Evolutionary conservation across 2,329 filamentous ascomycete genomes (phyloP), one percentile per base, ranked within the genome.

Genomic region (Aspergillus terreus): DNA sequence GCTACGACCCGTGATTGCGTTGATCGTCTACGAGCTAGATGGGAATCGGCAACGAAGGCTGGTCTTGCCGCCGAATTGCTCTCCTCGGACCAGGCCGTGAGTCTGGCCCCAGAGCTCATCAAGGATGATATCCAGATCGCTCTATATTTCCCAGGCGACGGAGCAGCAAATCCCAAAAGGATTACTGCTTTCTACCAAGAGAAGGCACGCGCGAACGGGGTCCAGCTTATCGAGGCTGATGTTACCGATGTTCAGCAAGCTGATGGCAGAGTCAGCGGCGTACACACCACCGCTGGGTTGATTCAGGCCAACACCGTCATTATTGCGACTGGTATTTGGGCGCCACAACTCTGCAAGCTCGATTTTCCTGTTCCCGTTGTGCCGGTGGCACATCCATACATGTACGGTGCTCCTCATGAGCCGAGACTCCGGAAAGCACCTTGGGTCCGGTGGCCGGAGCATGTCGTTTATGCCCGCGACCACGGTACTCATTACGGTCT

Each of bases 361-460:
- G 41, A 62, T 15, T 43, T 67, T 2, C 65, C 61, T 1, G 58
- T 70, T 9, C 67, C 68, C 0, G 60, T 68, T 9, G 58, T 70
- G 4, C 68, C 68, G 1, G 67, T 71, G 10, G 64, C 61, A 11
- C 68, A 71, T 51, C 68, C 67, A n/a, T 71, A 70, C 50, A 66
- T 66, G 36, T 68, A 66, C 36, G 64, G 64, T 4, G 51, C 55
- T 12, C 12, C 51, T 17, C 50, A 56, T 14, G 51, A 51, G n/a
- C 42, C 49, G 3, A 60, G 58, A 33, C 30, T 55, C 17, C 60
- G 40, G 6, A 58, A 59, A n/a, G 50, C 51, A 7, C 68, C 68
- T 15, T 71, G 66, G 44, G 60, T 71, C n/a, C 58, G 69, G 45
- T 71, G 66, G 64, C 65, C 67, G 9, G 69, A 71, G 33, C 53